Evolutionary conservation across 148 eudicot genomes (phyloP), one percentile per base, ranked within the genome.

Genomic region (Silene latifolia): DNA sequence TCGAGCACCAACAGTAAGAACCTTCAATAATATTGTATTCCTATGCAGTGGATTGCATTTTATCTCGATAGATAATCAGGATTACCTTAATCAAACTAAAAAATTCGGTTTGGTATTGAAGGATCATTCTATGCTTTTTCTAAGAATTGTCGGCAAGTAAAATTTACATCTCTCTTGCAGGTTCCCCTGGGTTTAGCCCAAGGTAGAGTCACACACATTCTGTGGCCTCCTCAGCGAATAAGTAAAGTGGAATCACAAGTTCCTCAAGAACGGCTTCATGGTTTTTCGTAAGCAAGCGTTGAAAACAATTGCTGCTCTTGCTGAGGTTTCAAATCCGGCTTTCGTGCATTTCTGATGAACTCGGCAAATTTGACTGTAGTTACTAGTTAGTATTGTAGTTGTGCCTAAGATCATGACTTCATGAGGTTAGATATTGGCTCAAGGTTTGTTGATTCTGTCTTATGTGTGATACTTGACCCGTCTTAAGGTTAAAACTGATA

Each of bases 191-290:
- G 98, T 67, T 86, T 92, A 82, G 86, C 95, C 29, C 89, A 82
- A 19, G 98, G 98, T 32, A 87, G 97, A 73, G 89, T 87, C 58
- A 89, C 90, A 10, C 92, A 89, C 80, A 72, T 89, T 75, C 69
- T 95, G 42, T 95, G 98, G 97, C 98, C 98, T 7, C 98, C 97
- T 80, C 86, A 88, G 19, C 88, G 98, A 74, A 78, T 86, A 1
- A 89, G 90, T 63, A 81, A 82, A 90, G 90, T 95, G 13, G 75
- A 82, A 48, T 74, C 82, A 65, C 75, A 63, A 73, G 72, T 79
- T 74, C 74, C 87, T 75, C 79, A 24, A 19, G 78, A 76, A 29
- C 71, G 87, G 74, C 64, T 87, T 72, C 83, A 42, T 69, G 74
- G 71, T 83, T 80, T 51, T 83, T 74, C 74, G 71, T 39, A 54